These are phyloP conservation scores for Kuraishia piskuri DNA, from an alignment of 805 yeast genomes.

Conservation along the genomic window DNA sequence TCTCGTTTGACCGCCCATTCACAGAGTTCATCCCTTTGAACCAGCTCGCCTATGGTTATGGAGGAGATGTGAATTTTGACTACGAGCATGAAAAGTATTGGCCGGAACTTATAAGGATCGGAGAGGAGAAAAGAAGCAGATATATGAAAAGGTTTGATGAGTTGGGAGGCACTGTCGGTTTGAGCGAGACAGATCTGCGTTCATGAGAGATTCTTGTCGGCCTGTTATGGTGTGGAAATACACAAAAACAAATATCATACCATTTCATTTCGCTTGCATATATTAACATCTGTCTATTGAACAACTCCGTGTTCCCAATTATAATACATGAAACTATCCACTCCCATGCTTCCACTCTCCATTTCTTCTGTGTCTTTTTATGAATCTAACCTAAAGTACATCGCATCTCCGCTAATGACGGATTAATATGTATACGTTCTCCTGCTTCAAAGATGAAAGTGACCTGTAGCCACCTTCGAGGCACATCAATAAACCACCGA, in stretches of 20 bases:
- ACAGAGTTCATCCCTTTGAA: slow-evolving; percentile 62
- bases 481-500: slow-evolving; percentile 91
- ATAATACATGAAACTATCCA: background rate
- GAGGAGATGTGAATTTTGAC: slow-evolving; percentile 69
- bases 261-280: background rate
- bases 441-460: slow-evolving; percentile 84
- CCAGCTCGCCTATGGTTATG: slow-evolving; percentile 67
- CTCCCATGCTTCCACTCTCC: background rate
- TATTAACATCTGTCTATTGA: background rate
- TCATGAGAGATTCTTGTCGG: background rate
- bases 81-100: slow-evolving; percentile 70
- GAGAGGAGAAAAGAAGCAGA: slow-evolving; percentile 40
- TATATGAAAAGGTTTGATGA: slow-evolving; percentile 55
- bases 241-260: background rate
- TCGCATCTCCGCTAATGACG: slow-evolving; percentile 35
- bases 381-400: background rate
- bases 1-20: slow-evolving; percentile 78
- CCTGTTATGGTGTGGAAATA: background rate
- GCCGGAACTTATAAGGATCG: slow-evolving; percentile 51
- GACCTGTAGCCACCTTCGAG: slow-evolving; percentile 92
- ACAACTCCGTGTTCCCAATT: background rate
- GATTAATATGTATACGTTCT: slow-evolving; percentile 81
- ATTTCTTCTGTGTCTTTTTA: too few relatives aligned
- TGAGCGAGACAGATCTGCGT: slow-evolving; percentile 68
- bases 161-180: slow-evolving; percentile 59